Base-by-base conservation (phyloP, 1,284 basidiomycete genomes). In the Cryptococcus jaspeensis region DNA sequence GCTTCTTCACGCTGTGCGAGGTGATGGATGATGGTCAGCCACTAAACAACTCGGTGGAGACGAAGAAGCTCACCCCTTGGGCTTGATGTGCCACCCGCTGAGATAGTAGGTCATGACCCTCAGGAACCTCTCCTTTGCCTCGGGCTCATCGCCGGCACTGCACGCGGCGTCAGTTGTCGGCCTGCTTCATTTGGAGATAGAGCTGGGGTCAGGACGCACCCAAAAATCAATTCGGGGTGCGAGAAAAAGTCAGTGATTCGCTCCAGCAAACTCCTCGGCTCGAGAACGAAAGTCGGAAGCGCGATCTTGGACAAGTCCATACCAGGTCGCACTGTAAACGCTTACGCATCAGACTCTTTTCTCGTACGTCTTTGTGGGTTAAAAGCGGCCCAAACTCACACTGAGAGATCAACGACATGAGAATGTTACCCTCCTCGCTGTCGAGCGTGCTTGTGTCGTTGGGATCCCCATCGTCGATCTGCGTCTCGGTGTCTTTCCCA, bases 51-150 rank as follows among this genome's bases (percentile, higher is more conserved):
- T 44, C 16, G n/a, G 13, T 1, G 15, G 11, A 39, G 23, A 47
- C 9, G 12, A 41, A 25, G 7, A 0, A 18, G 59, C 72, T 65
- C 52, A 73, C 61, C 95, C 95, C 78, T 93, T 96, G 41, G 95
- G 94, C 80, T 99, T 98, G 80, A 98, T 96, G 78, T 99, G 96
- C 95, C 95, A 99, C 44, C 95, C 95, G n/a, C 91, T 90, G 44
- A 98, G 86, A 74, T 98, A 99, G 78, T 96, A 98, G 56, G 90
- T 88, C 50, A 97, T 83, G 4, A 98, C 90, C 55, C 87, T 84
- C 62, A 97, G 82, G 77, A 98, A 98, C 39, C 96, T 83, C 72
- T 96, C 91, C 74, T 96, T 89, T 37, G 92, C 85, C 68, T 92
- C 86, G 43, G 84, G 81, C 35, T 70, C 65, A 16, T 74, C 52